A percentile compares a stretch with the other conserved stretches of the same genome.
Evolutionary conservation across 1,284 basidiomycete species (phyloP).

Genomic region (Meira miltonrushii): DNA sequence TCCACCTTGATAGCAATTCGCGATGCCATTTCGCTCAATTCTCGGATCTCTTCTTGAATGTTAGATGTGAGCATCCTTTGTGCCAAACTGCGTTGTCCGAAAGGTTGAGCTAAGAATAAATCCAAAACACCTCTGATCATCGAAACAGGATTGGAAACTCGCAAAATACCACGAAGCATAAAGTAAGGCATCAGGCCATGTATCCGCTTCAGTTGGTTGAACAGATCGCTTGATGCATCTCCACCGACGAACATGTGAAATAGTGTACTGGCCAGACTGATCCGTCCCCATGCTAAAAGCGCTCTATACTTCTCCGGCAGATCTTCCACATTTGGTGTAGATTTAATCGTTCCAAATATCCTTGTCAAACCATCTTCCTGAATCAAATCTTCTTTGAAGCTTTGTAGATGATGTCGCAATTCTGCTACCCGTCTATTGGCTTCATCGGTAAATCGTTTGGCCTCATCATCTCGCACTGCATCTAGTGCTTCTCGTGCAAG

Average conservation of each 20-base stretch:
- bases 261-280: conserved; percentile 78
- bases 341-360: conserved; percentile 81
- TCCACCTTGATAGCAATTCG: conserved; percentile 81
- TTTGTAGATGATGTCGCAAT: conserved; percentile 74
- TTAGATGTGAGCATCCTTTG: conserved; percentile 88
- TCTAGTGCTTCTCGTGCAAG: conserved; percentile 80
- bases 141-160: conserved; percentile 87
- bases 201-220: conserved; percentile 80
- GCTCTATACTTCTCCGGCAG: conserved; percentile 80
- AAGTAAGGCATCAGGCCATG: conserved; percentile 98
- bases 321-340: conserved; percentile 70
- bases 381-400: conserved; percentile 79
- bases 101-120: conserved; percentile 94
- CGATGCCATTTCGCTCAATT: conserved; percentile 76
- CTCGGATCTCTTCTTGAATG: conserved; percentile 78
- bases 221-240: conserved; percentile 83
- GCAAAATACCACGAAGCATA: conserved; percentile 82
- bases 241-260: conserved; percentile 91
- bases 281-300: conserved; percentile 91
- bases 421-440: conserved; percentile 79
- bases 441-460: conserved; percentile 77
- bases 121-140: conserved; percentile 92
- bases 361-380: conserved; percentile 73
- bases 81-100: conserved; percentile 77
- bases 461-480: conserved; percentile 77